Evolutionary conservation across 257 asterid species (phyloP).

Genomic region (Solanum clarkiae): DNA sequence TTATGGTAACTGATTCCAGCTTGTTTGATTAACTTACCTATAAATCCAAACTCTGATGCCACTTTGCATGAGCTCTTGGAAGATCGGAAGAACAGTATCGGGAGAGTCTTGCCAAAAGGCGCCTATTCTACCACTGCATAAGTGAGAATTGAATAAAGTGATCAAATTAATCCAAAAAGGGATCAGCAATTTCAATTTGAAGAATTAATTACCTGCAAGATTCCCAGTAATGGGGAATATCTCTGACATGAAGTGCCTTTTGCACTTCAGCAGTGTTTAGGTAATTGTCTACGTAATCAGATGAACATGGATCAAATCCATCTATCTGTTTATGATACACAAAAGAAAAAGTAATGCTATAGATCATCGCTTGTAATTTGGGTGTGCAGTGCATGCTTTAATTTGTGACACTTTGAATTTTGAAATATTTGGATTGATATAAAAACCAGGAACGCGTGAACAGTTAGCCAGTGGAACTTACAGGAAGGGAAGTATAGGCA

Average conservation of each 20-base stretch:
- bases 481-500: background rate
- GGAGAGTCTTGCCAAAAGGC: conserved; percentile 28
- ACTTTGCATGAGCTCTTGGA: conserved; percentile 36
- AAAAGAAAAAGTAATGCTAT: background rate
- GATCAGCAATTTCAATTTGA: background rate
- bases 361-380: background rate
- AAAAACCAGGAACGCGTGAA: background rate
- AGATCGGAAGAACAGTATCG: conserved; percentile 30
- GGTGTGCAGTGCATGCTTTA: background rate
- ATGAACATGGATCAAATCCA: conserved; percentile 50
- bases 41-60: conserved; percentile 47
- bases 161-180: background rate
- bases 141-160: background rate
- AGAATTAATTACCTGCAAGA: conserved; percentile 27
- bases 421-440: background rate
- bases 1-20: background rate
- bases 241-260: conserved; percentile 34
- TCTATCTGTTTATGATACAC: conserved; percentile 10
- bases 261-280: conserved; percentile 43
- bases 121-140: background rate
- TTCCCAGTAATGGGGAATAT: conserved; percentile 30
- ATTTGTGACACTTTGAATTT: background rate
- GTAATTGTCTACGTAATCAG: conserved; percentile 15
- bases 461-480: background rate
- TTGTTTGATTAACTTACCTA: conserved; percentile 13